Percentiles rank a stretch among this genome's conserved stretches.
These are phyloP conservation scores for Trichoderma endophyticum DNA, from an alignment of 2,329 filamentous ascomycete genomes.

Conservation along the genomic window DNA sequence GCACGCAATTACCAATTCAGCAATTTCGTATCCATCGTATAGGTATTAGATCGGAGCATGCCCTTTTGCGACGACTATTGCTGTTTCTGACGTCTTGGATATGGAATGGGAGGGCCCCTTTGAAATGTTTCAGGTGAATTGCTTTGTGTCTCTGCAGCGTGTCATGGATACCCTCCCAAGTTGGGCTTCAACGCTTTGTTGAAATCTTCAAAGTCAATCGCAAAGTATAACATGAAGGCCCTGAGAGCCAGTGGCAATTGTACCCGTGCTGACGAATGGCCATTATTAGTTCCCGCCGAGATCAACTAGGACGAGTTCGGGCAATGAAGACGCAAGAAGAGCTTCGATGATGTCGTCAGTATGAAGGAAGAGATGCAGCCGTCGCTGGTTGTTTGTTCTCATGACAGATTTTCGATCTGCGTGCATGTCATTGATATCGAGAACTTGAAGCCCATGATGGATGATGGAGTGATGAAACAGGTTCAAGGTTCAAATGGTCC, in stretches of 20 bases:
- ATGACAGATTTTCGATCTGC: neutral
- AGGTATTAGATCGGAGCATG: neutral
- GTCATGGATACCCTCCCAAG: neutral
- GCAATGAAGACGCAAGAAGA: neutral
- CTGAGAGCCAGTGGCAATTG: neutral
- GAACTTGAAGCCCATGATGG: neutral
- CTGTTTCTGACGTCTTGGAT: neutral
- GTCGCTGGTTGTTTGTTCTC: neutral
- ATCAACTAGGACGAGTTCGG: neutral
- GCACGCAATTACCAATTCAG: neutral
- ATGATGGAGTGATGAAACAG: no score
- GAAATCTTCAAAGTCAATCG: neutral
- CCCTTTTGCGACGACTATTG: neutral
- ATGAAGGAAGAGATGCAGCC: neutral
- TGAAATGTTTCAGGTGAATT: neutral
- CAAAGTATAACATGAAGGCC: neutral
- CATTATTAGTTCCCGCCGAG: neutral
- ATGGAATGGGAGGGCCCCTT: neutral
- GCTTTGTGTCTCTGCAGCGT: neutral
- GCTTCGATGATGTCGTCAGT: neutral
- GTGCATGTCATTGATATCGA: neutral
- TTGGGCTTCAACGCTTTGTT: neutral
- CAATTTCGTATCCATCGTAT: neutral
- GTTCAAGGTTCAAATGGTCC: no score
- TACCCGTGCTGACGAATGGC: neutral